Conservation (phyloP, 345 rosid species). For the Salix arbutifolia region DNA sequence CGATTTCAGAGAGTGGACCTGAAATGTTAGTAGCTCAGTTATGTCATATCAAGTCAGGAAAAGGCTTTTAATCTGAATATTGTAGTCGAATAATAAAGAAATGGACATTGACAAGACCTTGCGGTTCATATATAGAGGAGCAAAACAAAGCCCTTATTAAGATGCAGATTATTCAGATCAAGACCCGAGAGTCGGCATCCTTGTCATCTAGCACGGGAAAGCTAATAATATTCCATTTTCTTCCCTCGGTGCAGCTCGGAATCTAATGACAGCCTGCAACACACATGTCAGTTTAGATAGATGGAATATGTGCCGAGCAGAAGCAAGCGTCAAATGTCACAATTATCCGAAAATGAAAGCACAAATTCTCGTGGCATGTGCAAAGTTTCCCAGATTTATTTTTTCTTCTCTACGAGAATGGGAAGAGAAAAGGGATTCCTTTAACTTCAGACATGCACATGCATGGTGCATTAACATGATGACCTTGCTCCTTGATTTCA, state of each 20-base stretch:
- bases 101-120: not conserved
- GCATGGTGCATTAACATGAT: slow-evolving; percentile 6
- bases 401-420: not conserved
- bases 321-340: not conserved
- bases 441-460: slow-evolving; percentile 6
- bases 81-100: not conserved
- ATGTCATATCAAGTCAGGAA: not conserved
- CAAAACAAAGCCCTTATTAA: not conserved
- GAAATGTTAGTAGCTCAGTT: not conserved
- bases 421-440: not conserved
- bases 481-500: slow-evolving; percentile 1
- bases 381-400: not conserved
- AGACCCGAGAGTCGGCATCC: slow-evolving; percentile 17
- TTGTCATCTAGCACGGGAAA: slow-evolving; percentile 9
- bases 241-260: not conserved
- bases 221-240: not conserved
- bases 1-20: not conserved
- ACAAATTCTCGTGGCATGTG: not conserved
- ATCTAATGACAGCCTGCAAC: slow-evolving; percentile 8
- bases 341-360: slow-evolving; percentile 10
- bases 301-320: slow-evolving; percentile 20
- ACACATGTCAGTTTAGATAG: slow-evolving; percentile 10
- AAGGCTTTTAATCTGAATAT: not conserved
- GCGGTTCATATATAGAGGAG: not conserved
- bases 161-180: not conserved